Base-by-base conservation (phyloP, 345 rosid species). In the Salix viminalis region DNA sequence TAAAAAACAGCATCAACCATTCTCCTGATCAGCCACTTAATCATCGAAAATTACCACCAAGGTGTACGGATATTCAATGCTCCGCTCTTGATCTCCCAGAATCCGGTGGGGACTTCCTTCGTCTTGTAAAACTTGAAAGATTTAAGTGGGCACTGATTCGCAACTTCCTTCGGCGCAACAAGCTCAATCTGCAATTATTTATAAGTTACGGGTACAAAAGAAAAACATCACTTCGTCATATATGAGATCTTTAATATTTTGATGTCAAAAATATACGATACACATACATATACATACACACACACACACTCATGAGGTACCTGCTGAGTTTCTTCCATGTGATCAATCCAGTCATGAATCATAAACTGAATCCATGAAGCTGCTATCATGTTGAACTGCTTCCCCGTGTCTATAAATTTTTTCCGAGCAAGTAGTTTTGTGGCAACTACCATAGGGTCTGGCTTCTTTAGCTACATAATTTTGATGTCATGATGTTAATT, bases 331-430 rank as follows among this genome's bases (percentile, higher is more conserved):
- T 87, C 90, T 78, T 90, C 94, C 79, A 87, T 18, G 58, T 90
- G 94, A 72, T 88, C 94, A 70, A 88, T 46, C 94, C 94, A 90
- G 54, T 90, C 94, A 75, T 90, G 94, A 26, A 90, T 85, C 94
- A 88, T 90, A 76, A 90, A 90, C 67, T 88, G 91, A 74, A 88
- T 87, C 94, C 90, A 88, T 41, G 89, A 83, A 70, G 87, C 82
- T 48, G 91, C 94, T 42, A 90, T 88, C 82, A 90, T 82, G 71
- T 90, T 90, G 83, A 88, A 87, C 44, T 88, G 94, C 72, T 90
- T 88, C 56, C 81, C 94, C 18, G 89, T 87, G 50, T 88, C 94
- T 52, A 67, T 72, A 18, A 81, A 65, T 36, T 80, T 73, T 69
- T 73, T 88, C 56, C 90, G 69, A 65, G 82, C 81, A 58, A 90